Conservation (phyloP, 306 rosid species). For the Dryas drummondii region DNA sequence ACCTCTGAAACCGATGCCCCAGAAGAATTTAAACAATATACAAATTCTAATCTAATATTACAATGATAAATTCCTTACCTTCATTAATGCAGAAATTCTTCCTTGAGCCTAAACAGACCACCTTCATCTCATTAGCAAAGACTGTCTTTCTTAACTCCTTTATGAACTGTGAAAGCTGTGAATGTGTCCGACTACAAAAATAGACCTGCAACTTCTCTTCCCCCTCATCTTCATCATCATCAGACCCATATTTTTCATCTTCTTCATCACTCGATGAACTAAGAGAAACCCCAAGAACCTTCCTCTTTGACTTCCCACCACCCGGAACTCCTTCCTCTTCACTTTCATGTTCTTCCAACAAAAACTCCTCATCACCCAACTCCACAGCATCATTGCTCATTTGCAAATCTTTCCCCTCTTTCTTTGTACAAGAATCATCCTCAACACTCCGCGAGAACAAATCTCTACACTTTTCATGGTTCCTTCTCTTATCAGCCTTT, state of each 20-base stretch:
- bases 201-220: slow-evolving; percentile 59
- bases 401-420: slow-evolving; percentile 30
- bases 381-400: slow-evolving; percentile 39
- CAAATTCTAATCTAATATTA: slow-evolving; percentile 12
- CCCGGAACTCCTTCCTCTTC: slow-evolving; percentile 52
- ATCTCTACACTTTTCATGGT: slow-evolving; percentile 28
- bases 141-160: slow-evolving; percentile 75
- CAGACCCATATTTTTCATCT: slow-evolving; percentile 42
- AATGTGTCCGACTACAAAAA: slow-evolving; percentile 92
- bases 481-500: slow-evolving; percentile 33
- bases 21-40: slow-evolving; percentile 25
- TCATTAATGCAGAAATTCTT: slow-evolving; percentile 81
- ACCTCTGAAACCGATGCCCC: slow-evolving; percentile 54
- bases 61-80: slow-evolving; percentile 45
- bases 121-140: slow-evolving; percentile 61
- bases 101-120: slow-evolving; percentile 82
- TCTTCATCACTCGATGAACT: slow-evolving; percentile 73
- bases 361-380: slow-evolving; percentile 63
- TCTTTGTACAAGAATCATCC: slow-evolving; percentile 30
- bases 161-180: slow-evolving; percentile 89
- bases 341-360: slow-evolving; percentile 79
- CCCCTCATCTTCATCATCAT: slow-evolving; percentile 42
- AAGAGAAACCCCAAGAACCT: slow-evolving; percentile 36
- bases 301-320: slow-evolving; percentile 55
- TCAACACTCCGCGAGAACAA: slow-evolving; percentile 25